Percentiles rank a stretch among this genome's conserved stretches.
phyloP scores from a whole-genome alignment of 1,139 yeast genomes.

The Diutina rugosa region DNA sequence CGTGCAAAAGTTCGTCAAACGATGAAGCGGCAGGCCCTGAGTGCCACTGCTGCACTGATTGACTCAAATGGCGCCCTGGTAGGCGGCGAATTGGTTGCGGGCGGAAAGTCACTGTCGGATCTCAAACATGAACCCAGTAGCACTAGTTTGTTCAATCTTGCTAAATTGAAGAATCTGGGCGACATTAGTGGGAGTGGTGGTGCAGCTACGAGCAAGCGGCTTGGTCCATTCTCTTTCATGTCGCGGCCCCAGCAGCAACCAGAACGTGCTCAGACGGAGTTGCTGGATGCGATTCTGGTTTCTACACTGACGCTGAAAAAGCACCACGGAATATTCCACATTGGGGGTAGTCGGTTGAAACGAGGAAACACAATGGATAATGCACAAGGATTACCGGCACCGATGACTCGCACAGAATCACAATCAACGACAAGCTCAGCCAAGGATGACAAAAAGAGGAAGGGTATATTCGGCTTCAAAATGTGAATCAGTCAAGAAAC shows the following conservation, averaged over 20 bases:
- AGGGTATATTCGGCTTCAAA: conserved; percentile 9
- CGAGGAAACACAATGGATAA: conserved; percentile 5
- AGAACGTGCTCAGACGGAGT: conserved; percentile 4
- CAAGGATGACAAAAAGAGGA: conserved; percentile 7
- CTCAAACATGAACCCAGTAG: not conserved
- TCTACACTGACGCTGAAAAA: conserved; percentile 8
- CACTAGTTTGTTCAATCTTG: not conserved
- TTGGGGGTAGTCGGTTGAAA: conserved; percentile 9
- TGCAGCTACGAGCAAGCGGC: not conserved
- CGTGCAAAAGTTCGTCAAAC: conserved; percentile 4
- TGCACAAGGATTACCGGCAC: conserved; percentile 6
- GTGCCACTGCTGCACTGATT: not conserved
- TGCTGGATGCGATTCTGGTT: conserved; percentile 6
- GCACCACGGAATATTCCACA: conserved; percentile 9
- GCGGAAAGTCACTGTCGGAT: not conserved
- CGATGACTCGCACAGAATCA: conserved; percentile 3
- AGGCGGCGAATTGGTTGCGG: not conserved
- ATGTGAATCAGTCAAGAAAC: not conserved
- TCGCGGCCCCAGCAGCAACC: not conserved
- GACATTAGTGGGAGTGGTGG: not conserved
- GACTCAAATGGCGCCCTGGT: not conserved
- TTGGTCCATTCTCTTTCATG: not conserved
- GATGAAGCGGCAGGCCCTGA: conserved; percentile 2
- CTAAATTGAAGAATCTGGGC: not conserved
- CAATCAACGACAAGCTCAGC: not conserved